A percentile compares a stretch with the other conserved stretches of the same genome.
These are phyloP conservation scores for Lindgomyces ingoldianus DNA, from an alignment of 495 filamentous ascomycete genomes.

Conservation along the genomic window DNA sequence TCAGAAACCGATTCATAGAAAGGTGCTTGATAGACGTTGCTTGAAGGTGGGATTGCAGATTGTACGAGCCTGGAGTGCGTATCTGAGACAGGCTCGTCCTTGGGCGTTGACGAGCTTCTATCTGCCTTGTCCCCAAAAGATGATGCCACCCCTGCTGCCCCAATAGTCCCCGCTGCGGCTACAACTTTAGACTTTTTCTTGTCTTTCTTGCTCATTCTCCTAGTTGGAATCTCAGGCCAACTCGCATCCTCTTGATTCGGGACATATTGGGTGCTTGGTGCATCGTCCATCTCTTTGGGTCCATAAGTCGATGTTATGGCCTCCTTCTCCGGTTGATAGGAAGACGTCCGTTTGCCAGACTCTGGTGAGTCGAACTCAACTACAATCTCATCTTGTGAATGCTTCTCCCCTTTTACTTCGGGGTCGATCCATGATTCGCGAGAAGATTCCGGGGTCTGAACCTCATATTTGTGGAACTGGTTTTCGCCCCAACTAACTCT, in stretches of 20 bases:
- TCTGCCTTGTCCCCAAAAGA: neutral
- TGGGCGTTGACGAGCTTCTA: neutral
- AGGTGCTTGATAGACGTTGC: slow-evolving; percentile 12
- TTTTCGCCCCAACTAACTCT: slow-evolving; percentile 48
- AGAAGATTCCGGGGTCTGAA: slow-evolving; percentile 41
- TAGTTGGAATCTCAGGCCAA: slow-evolving; percentile 8
- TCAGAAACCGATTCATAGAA: slow-evolving; percentile 17
- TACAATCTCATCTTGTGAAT: slow-evolving; percentile 29
- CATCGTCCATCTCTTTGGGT: slow-evolving; percentile 21
- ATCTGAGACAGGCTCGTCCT: slow-evolving; percentile 12
- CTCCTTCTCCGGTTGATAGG: slow-evolving; percentile 23
- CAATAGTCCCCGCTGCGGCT: slow-evolving; percentile 7
- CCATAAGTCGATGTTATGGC: neutral
- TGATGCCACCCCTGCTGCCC: neutral
- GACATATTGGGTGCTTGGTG: slow-evolving; percentile 28
- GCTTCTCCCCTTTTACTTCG: slow-evolving; percentile 20
- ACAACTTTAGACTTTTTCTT: slow-evolving; percentile 32
- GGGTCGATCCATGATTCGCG: slow-evolving; percentile 37
- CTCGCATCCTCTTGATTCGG: slow-evolving; percentile 16
- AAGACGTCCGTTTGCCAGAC: slow-evolving; percentile 21
- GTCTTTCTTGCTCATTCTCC: slow-evolving; percentile 33
- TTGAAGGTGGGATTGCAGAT: slow-evolving; percentile 14
- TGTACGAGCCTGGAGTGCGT: neutral
- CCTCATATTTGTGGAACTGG: slow-evolving; percentile 44
- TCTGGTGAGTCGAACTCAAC: slow-evolving; percentile 29